These are phyloP conservation scores for Penicillium atrosanguineum DNA, from an alignment of 495 filamentous ascomycete species.

Conservation along the genomic window DNA sequence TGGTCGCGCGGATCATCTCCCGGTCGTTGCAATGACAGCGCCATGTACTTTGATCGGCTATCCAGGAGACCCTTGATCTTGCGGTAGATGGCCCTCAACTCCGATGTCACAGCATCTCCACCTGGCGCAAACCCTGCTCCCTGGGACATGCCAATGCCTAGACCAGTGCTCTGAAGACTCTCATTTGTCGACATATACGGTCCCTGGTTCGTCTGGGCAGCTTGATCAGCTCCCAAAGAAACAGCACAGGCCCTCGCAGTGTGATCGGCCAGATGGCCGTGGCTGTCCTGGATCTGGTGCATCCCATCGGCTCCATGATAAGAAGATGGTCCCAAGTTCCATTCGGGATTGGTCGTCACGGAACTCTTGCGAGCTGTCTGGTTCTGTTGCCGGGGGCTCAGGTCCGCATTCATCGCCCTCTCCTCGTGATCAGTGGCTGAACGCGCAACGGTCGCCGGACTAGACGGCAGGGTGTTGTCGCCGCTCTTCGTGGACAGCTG, in stretches of 20 bases:
- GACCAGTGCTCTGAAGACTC: slow-evolving; percentile 50
- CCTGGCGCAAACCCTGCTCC: slow-evolving; percentile 49
- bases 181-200: slow-evolving; percentile 41
- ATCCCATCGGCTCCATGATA: slow-evolving; percentile 3
- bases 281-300: slow-evolving; percentile 25
- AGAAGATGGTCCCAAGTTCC: slow-evolving; percentile 8
- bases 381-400: slow-evolving; percentile 10
- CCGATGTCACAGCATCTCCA: slow-evolving; percentile 71
- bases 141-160: slow-evolving; percentile 48
- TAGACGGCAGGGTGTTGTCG: slow-evolving; percentile 21
- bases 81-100: slow-evolving; percentile 78
- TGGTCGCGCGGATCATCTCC: slow-evolving; percentile 85
- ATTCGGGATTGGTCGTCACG: slow-evolving; percentile 14
- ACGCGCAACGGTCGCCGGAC: slow-evolving; percentile 16
- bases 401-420: slow-evolving; percentile 4
- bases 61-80: slow-evolving; percentile 83
- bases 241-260: slow-evolving; percentile 43
- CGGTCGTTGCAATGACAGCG: slow-evolving; percentile 76
- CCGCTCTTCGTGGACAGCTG: slow-evolving; percentile 49
- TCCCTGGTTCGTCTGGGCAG: slow-evolving; percentile 27
- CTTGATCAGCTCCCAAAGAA: slow-evolving; percentile 46
- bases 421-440: slow-evolving; percentile 13
- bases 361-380: slow-evolving; percentile 11
- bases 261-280: slow-evolving; percentile 35
- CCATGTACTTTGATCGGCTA: slow-evolving; percentile 84